Evolutionary conservation across 1,284 basidiomycete genomes (phyloP), one percentile per base, ranked within the genome.

Genomic region (Naganishia sp.): DNA sequence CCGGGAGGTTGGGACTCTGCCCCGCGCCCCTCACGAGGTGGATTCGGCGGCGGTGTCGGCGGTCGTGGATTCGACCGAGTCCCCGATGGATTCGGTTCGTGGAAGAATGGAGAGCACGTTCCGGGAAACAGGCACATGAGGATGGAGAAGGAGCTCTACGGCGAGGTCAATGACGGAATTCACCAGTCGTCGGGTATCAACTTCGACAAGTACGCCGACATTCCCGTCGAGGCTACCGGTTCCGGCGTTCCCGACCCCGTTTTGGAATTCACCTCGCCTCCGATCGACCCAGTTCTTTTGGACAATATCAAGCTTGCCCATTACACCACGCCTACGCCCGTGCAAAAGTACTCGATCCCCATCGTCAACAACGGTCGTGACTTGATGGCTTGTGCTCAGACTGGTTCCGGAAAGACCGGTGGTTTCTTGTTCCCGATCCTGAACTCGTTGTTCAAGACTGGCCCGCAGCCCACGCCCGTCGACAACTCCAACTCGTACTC

Each of bases 151-250:
- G 94, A 99, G 78, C 88, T 99, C 50, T 99, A 89, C 76, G 96
- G 96, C 63, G 93, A 96, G 70, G 84, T 85, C 49, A 84, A 87
- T 65, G 96, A 98, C 79, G 87, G 77, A 55, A 72, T 74, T 54
- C 80, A 82, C 71, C 81, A 82, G 75, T 88, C 92, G 75, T 96
- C 94, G 57, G 96, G 96, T 72, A 98, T 99, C 84, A 99, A 99
- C 84, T 99, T 99, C 77, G 96, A 99, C 84, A 96, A 96, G 82
- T 99, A 99, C 79, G 94, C 96, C 79, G 95, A 99, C 80, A 99
- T 99, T 76, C 96, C 96, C 71, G 94, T 99, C 73, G 96, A 99
- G 83, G 95, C 94, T 50, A 97, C 94, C 57, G 96, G 96, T 72
- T 87, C 88, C 69, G 92, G 90, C 72, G 94, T 96, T 28, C 96